phyloP scores from a whole-genome alignment of 176 grass and related monocot genomes.

The Hordeum vulgare region DNA sequence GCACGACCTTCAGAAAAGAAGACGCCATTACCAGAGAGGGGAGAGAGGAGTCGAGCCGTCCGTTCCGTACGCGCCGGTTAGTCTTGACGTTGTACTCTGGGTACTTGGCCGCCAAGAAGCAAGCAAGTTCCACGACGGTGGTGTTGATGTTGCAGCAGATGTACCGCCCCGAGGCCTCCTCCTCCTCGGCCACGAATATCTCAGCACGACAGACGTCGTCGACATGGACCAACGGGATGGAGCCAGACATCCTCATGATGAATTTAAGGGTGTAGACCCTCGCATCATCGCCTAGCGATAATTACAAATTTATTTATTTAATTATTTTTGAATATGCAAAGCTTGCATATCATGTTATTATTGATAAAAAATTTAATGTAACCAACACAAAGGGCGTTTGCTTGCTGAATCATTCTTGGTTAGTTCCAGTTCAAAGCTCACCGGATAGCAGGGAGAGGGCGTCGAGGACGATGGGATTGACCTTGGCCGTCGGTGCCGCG shows the following conservation, averaged over 20 bases:
- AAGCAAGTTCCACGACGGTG: slow-evolving; percentile 22
- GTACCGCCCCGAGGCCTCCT: slow-evolving; percentile 34
- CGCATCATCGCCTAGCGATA: slow-evolving; percentile 18
- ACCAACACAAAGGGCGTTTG: too few species aligned
- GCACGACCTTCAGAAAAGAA: neutral
- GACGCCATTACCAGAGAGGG: neutral
- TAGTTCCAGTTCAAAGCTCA: neutral
- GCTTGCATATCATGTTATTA: too few species aligned
- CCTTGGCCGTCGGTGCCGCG: neutral
- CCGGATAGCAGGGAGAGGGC: slow-evolving; percentile 24
- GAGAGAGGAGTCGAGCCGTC: too few species aligned
- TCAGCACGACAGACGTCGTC: slow-evolving; percentile 64
- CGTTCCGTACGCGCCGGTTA: neutral
- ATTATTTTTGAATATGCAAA: too few species aligned
- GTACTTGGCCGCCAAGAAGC: slow-evolving; percentile 41
- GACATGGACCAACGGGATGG: slow-evolving; percentile 25
- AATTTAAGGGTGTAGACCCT: slow-evolving; percentile 7
- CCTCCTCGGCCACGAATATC: slow-evolving; percentile 55
- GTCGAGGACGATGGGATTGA: neutral
- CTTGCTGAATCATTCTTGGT: too few species aligned
- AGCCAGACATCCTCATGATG: neutral
- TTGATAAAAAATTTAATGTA: too few species aligned
- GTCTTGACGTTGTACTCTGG: slow-evolving; percentile 49
- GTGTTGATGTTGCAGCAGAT: slow-evolving; percentile 56
- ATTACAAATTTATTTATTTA: too few species aligned